These are phyloP conservation scores for Endoconidiophora polonica DNA, from an alignment of 2,329 filamentous ascomycete species.

Conservation along the genomic window DNA sequence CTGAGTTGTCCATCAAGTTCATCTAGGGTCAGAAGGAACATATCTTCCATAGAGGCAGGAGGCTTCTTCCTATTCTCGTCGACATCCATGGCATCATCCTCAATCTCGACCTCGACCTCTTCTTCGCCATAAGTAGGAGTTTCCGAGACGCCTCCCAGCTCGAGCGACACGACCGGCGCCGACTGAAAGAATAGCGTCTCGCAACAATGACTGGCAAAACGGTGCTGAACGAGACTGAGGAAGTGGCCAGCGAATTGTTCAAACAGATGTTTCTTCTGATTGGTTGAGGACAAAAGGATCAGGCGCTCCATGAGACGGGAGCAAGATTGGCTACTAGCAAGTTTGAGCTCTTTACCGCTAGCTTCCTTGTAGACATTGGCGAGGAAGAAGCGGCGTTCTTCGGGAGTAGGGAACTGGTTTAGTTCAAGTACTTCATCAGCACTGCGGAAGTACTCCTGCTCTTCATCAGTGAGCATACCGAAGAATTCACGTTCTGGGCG, in stretches of 20 bases:
- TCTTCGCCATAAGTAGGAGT: constrained; percentile 22
- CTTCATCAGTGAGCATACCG: constrained; percentile 77
- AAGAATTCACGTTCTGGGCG: constrained; percentile 60
- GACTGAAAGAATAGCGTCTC: constrained; percentile 80
- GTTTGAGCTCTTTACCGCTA: constrained; percentile 82
- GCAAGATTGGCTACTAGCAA: constrained; percentile 89
- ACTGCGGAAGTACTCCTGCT: constrained; percentile 88
- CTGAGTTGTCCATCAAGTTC: constrained; percentile 77
- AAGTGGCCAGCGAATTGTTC: constrained; percentile 76
- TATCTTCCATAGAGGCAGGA: constrained; percentile 56
- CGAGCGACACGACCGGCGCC: constrained; percentile 60
- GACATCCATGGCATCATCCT: constrained; percentile 14
- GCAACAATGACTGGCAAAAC: constrained; percentile 94
- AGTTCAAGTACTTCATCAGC: constrained; percentile 80
- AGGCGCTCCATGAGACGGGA: constrained; percentile 84
- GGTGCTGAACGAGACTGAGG: constrained; percentile 76
- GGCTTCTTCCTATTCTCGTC: constrained; percentile 18
- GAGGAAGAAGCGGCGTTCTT: constrained; percentile 56
- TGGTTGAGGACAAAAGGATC: constrained; percentile 61
- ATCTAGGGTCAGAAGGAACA: constrained; percentile 68
- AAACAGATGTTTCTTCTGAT: constrained; percentile 77
- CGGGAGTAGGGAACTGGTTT: constrained; percentile 66
- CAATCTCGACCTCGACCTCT: constrained; percentile 26
- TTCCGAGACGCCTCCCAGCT: constrained; percentile 38
- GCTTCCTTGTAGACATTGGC: constrained; percentile 77